Percentiles rank a stretch among this genome's conserved stretches.
Evolutionary conservation across 176 grass and related monocot species (phyloP).

Genomic region (Pontederia paniculata): DNA sequence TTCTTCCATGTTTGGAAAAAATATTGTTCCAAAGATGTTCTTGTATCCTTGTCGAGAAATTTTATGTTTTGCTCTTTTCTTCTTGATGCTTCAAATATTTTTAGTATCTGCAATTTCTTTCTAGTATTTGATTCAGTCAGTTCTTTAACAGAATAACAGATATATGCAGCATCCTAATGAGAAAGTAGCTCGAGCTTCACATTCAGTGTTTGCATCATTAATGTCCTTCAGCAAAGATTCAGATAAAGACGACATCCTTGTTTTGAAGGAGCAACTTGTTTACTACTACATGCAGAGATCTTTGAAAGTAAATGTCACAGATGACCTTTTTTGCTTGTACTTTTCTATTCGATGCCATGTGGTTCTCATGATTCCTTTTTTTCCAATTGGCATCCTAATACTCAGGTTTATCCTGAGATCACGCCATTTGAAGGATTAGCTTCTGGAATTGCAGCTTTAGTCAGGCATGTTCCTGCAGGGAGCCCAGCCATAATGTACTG

Average conservation of each 20-base stretch:
- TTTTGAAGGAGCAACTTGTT: conserved; percentile 71
- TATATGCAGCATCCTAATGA: conserved; percentile 92
- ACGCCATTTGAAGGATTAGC: conserved; percentile 80
- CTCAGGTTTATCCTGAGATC: conserved; percentile 57
- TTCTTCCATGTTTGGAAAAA: conserved; percentile 36
- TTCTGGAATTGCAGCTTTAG: conserved; percentile 64
- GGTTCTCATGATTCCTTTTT: conserved; percentile 1
- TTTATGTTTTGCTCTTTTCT: background rate
- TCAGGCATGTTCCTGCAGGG: conserved; percentile 61
- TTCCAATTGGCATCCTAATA: background rate
- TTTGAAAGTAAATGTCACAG: conserved; percentile 62
- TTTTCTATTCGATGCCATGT: conserved; percentile 3
- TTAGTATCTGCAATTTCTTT: background rate
- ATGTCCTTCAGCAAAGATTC: conserved; percentile 47
- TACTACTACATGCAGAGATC: conserved; percentile 76
- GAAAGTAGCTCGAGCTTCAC: conserved; percentile 70
- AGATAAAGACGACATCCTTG: conserved; percentile 38
- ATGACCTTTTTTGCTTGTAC: background rate
- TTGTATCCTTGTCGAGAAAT: conserved; percentile 53
- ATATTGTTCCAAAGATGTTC: conserved; percentile 49
- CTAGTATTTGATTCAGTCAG: background rate
- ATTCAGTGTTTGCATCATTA: conserved; percentile 88
- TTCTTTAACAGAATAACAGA: conserved; percentile 54
- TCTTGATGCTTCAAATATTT: conserved; percentile 1
- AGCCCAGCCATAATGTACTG: conserved; percentile 66